Conservation (phyloP, 306 rosid genomes). For the Clitoria ternatea region DNA sequence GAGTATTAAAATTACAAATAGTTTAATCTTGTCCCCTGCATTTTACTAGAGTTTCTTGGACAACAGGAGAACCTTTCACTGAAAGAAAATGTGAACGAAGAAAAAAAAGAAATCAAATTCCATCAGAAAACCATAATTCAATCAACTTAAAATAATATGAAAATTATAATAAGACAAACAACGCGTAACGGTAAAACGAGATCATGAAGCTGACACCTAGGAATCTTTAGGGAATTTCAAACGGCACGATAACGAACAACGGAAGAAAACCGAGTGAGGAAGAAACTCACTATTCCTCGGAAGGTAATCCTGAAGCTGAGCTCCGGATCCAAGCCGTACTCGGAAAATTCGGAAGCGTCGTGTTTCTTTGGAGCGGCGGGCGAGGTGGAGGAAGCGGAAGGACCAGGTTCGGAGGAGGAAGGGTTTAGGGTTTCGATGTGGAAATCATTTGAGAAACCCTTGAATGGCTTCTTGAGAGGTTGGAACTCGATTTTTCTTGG, state of each 20-base stretch:
- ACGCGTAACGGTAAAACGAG: too few species aligned
- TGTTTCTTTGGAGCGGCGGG: constrained; percentile 35
- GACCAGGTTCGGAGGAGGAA: constrained; percentile 28
- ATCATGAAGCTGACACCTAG: too few species aligned
- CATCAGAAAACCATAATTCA: too few species aligned
- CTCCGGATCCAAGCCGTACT: constrained; percentile 84
- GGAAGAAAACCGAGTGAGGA: neutral
- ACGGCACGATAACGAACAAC: neutral
- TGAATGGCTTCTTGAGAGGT: constrained; percentile 49
- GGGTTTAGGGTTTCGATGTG: constrained; percentile 81
- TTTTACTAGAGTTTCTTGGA: too few species aligned
- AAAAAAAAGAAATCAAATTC: neutral
- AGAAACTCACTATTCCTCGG: constrained; percentile 73
- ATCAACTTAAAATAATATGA: too few species aligned
- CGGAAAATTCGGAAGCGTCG: constrained; percentile 58
- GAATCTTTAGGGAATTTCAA: too few species aligned
- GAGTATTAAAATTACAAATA: too few species aligned
- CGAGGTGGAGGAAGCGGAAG: constrained; percentile 9
- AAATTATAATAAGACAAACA: too few species aligned
- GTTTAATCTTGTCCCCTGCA: too few species aligned
- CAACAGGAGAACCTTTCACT: too few species aligned
- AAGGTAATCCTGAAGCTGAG: constrained; percentile 72
- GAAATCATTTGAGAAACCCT: constrained; percentile 61
- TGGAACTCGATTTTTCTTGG: constrained; percentile 51
- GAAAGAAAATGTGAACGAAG: too few species aligned